Evolutionary conservation across 2,329 filamentous ascomycete genomes (phyloP).

Genomic region (Colletotrichum euphorbiae): DNA sequence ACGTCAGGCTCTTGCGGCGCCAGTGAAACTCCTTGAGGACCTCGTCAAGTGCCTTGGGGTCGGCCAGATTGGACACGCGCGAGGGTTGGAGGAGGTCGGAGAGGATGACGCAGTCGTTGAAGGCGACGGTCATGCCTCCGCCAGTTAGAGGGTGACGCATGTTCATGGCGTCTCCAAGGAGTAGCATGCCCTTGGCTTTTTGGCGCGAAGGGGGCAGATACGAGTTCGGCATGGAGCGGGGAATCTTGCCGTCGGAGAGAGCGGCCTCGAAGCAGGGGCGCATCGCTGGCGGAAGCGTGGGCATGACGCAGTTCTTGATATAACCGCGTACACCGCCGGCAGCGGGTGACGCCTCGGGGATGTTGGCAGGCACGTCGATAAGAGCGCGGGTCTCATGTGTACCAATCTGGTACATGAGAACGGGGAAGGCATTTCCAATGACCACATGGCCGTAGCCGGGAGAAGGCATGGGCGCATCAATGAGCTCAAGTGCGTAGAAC

Average conservation of each 20-base stretch:
- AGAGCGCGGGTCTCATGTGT: constrained; percentile 92
- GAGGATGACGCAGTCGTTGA: constrained; percentile 89
- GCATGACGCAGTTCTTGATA: constrained; percentile 82
- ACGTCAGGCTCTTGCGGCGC: constrained; percentile 82
- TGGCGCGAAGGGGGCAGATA: constrained; percentile 84
- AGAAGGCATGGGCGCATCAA: constrained; percentile 83
- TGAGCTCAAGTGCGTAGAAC: constrained; percentile 94
- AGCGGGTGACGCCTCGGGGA: constrained; percentile 77
- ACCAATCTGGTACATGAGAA: constrained; percentile 97
- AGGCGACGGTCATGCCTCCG: constrained; percentile 97
- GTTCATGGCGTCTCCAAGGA: constrained; percentile 96
- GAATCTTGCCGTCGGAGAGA: constrained; percentile 81
- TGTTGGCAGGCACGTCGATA: constrained; percentile 84
- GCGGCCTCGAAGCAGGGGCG: constrained; percentile 81
- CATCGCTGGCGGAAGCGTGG: constrained; percentile 77
- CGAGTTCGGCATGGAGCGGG: constrained; percentile 91
- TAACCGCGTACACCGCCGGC: constrained; percentile 88
- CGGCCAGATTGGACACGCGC: constrained; percentile 74
- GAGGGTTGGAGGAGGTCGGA: constrained; percentile 78
- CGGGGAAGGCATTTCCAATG: constrained; percentile 79
- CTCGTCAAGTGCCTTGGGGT: constrained; percentile 72
- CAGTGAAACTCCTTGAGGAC: constrained; percentile 87
- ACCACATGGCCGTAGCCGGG: constrained; percentile 88
- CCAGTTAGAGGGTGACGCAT: constrained; percentile 99
- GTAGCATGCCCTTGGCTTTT: constrained; percentile 70